A percentile compares a stretch with the other conserved stretches of the same genome.
These are phyloP conservation scores for Cadophora malorum DNA, from an alignment of 2,329 filamentous ascomycete species.

Conservation along the genomic window DNA sequence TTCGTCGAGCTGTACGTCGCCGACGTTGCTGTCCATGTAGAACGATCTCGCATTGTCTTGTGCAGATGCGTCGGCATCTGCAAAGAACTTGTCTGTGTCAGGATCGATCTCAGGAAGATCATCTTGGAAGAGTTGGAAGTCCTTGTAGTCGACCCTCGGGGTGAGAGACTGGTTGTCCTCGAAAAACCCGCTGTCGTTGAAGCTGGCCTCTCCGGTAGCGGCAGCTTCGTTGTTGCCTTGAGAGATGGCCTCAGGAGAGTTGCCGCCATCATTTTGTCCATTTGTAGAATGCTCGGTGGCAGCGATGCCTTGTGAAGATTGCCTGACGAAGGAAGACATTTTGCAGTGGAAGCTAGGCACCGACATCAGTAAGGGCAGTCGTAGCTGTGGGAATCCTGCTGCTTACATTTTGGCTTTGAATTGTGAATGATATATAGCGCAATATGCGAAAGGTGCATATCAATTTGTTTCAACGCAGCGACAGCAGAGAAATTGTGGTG, in stretches of 20 bases:
- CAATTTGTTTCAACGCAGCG: slow-evolving; percentile 13
- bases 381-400: neutral
- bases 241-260: slow-evolving; percentile 5
- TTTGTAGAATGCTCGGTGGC: slow-evolving; percentile 7
- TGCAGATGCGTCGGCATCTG: slow-evolving; percentile 25
- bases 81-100: slow-evolving; percentile 23
- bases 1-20: neutral
- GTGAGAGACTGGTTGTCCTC: slow-evolving; percentile 17
- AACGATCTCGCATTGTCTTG: slow-evolving; percentile 19
- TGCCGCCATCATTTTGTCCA: slow-evolving; percentile 5
- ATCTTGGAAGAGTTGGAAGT: slow-evolving; percentile 31
- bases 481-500: slow-evolving; percentile 12
- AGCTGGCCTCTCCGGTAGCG: slow-evolving; percentile 12
- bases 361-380: slow-evolving; percentile 26
- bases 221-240: slow-evolving; percentile 8
- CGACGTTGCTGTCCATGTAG: slow-evolving; percentile 22
- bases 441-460: neutral
- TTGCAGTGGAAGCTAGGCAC: slow-evolving; percentile 29
- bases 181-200: slow-evolving; percentile 31
- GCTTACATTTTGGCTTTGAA: slow-evolving; percentile 22
- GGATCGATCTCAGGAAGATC: slow-evolving; percentile 9
- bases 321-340: slow-evolving; percentile 26
- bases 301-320: slow-evolving; percentile 20
- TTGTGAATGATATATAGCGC: neutral
- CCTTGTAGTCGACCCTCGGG: slow-evolving; percentile 24